A percentile compares a stretch with the other conserved stretches of the same genome.
phyloP scores from a whole-genome alignment of 2,329 filamentous ascomycete genomes.

The Teratosphaeriaceae sp. region DNA sequence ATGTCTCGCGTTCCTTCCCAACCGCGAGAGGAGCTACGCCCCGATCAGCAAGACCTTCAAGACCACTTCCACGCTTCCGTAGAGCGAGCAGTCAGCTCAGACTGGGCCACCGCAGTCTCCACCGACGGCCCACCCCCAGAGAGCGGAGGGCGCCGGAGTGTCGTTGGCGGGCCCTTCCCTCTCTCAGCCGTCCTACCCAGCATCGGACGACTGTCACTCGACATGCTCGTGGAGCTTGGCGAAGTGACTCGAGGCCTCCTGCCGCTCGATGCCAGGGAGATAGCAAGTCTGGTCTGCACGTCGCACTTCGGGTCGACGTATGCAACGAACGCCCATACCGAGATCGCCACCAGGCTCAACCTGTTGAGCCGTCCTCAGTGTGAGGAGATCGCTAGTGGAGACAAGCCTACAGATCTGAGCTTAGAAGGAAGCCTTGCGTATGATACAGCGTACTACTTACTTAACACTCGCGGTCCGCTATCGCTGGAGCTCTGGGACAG shows the following conservation, averaged over 20 bases:
- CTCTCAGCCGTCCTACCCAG: conserved; percentile 9
- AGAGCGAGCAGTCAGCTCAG: conserved; percentile 3
- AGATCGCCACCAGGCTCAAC: conserved; percentile 11
- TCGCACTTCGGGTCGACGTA: conserved; percentile 15
- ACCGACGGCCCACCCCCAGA: not conserved
- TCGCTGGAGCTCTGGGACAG: conserved; percentile 13
- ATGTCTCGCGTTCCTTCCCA: conserved; percentile 8
- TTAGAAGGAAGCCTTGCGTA: conserved; percentile 15
- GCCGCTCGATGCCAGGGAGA: conserved; percentile 15
- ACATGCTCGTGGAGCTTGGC: conserved; percentile 8
- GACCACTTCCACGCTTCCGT: conserved; percentile 9
- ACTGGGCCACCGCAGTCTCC: not conserved
- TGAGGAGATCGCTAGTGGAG: conserved; percentile 10
- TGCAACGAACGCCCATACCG: conserved; percentile 17
- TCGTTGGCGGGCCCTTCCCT: conserved; percentile 16
- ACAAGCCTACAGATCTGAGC: conserved; percentile 15
- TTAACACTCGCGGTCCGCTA: conserved; percentile 14
- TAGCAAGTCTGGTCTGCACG: conserved; percentile 16
- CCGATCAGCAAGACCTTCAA: conserved; percentile 4
- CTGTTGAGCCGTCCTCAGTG: conserved; percentile 10
- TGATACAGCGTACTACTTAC: conserved; percentile 17
- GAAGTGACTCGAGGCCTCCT: conserved; percentile 8
- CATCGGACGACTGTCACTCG: conserved; percentile 8
- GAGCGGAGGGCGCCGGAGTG: not conserved
- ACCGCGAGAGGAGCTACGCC: conserved; percentile 6